These are phyloP conservation scores for Saccharomycopsis fibuligera DNA, from an alignment of 805 yeast species.

Conservation along the genomic window DNA sequence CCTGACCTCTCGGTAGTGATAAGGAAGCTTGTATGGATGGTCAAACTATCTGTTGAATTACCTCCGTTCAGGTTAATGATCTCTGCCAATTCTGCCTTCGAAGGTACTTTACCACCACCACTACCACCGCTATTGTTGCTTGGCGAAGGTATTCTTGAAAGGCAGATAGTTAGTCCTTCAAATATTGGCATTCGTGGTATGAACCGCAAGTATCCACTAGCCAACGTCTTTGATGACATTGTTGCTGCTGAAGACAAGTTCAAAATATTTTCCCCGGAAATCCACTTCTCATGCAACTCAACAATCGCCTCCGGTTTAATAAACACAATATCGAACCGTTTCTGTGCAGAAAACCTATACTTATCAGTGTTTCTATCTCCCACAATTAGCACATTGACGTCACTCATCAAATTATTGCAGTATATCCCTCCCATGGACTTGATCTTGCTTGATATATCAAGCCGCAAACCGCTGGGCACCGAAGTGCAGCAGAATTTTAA, in stretches of 20 bases:
- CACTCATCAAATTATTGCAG: conserved; percentile 42
- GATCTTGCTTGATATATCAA: conserved; percentile 31
- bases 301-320: conserved; percentile 41
- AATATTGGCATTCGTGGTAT: conserved; percentile 35
- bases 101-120: conserved; percentile 25
- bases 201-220: conserved; percentile 23
- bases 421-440: conserved; percentile 42
- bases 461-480: conserved; percentile 15
- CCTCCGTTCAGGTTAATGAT: conserved; percentile 44
- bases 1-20: conserved; percentile 49
- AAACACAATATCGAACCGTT: conserved; percentile 47
- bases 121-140: no score
- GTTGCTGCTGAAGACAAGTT: conserved; percentile 18
- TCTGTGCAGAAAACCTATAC: conserved; percentile 41
- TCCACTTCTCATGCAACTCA: conserved; percentile 45
- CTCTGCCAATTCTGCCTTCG: conserved; percentile 30
- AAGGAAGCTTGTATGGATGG: conserved; percentile 37
- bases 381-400: conserved; percentile 45
- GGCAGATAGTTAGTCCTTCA: conserved; percentile 33
- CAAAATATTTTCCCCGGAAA: conserved; percentile 39
- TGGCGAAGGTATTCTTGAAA: conserved; percentile 33
- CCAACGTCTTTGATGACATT: no score
- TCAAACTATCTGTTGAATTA: conserved; percentile 42
- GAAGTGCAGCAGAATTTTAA: conserved; percentile 22
- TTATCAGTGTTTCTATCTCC: conserved; percentile 48